phyloP scores from a whole-genome alignment of 2,329 filamentous ascomycete species.

The Piedraia hortae region DNA sequence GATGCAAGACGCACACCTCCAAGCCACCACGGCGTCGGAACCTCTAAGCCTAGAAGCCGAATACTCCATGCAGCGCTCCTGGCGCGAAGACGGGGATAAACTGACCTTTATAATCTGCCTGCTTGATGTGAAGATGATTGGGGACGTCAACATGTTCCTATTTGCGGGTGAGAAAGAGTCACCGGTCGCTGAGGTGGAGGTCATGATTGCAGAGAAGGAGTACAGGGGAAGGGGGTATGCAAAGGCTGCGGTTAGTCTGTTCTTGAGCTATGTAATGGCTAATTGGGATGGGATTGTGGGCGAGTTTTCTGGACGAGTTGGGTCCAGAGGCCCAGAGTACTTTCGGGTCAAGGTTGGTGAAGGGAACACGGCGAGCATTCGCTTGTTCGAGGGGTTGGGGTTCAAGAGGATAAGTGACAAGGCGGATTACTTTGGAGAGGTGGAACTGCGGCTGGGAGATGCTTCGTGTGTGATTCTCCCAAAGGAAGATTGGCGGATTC shows the following conservation, averaged over 20 bases:
- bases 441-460: slow-evolving; percentile 17
- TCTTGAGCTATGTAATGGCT: slow-evolving; percentile 38
- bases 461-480: neutral
- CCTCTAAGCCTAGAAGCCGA: slow-evolving; percentile 56
- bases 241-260: slow-evolving; percentile 32
- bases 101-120: slow-evolving; percentile 67
- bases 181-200: slow-evolving; percentile 44
- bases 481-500: neutral
- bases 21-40: slow-evolving; percentile 65
- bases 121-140: slow-evolving; percentile 16
- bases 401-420: slow-evolving; percentile 24
- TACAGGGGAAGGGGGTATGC: slow-evolving; percentile 38
- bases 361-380: slow-evolving; percentile 27
- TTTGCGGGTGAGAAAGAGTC: slow-evolving; percentile 24
- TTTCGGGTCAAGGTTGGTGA: slow-evolving; percentile 34
- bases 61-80: slow-evolving; percentile 70
- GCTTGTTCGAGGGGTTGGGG: slow-evolving; percentile 31
- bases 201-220: slow-evolving; percentile 46
- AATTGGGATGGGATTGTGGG: slow-evolving; percentile 23
- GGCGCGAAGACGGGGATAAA: slow-evolving; percentile 61
- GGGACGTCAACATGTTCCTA: slow-evolving; percentile 40
- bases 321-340: slow-evolving; percentile 9
- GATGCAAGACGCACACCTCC: slow-evolving; percentile 74
- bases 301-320: slow-evolving; percentile 1
- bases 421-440: slow-evolving; percentile 40